phyloP scores from a whole-genome alignment of 2,329 filamentous ascomycete species.

The Cordyceps fumosorosea region DNA sequence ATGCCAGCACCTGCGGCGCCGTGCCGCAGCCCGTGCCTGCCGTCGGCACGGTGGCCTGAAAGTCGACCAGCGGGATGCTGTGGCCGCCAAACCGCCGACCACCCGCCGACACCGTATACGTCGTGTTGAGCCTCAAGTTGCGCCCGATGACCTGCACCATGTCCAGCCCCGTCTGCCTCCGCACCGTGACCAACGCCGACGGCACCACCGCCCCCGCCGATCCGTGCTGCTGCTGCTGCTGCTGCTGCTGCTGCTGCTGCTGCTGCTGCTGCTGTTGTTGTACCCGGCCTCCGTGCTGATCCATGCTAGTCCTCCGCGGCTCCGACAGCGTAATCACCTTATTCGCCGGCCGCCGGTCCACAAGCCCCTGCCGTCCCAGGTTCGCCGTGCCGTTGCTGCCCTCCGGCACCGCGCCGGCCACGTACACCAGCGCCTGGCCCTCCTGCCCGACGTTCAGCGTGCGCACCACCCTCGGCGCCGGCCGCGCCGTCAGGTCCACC shows the following conservation, averaged over 20 bases:
- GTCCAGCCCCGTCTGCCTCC: conserved; percentile 13
- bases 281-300: not conserved
- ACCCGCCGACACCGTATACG: conserved; percentile 13
- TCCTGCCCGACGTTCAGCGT: conserved; percentile 14
- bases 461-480: not conserved
- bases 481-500: conserved; percentile 10
- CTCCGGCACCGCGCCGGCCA: conserved; percentile 11
- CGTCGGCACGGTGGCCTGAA: conserved; percentile 8
- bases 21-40: conserved; percentile 12
- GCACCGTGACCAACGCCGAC: conserved; percentile 13
- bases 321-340: conserved; percentile 6
- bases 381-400: conserved; percentile 13
- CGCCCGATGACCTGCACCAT: conserved; percentile 16
- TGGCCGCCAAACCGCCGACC: not conserved
- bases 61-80: conserved; percentile 13
- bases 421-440: conserved; percentile 15
- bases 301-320: not conserved
- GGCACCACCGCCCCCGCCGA: not conserved
- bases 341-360: conserved; percentile 8
- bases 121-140: conserved; percentile 13
- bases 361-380: conserved; percentile 13
- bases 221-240: not conserved
- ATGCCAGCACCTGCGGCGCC: conserved; percentile 14
- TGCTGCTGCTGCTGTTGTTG: no score
- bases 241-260: not conserved